A percentile compares a stretch with the other conserved stretches of the same genome.
Evolutionary conservation across 2,329 filamentous ascomycete genomes (phyloP).

Genomic region (Aspergillus sp.): DNA sequence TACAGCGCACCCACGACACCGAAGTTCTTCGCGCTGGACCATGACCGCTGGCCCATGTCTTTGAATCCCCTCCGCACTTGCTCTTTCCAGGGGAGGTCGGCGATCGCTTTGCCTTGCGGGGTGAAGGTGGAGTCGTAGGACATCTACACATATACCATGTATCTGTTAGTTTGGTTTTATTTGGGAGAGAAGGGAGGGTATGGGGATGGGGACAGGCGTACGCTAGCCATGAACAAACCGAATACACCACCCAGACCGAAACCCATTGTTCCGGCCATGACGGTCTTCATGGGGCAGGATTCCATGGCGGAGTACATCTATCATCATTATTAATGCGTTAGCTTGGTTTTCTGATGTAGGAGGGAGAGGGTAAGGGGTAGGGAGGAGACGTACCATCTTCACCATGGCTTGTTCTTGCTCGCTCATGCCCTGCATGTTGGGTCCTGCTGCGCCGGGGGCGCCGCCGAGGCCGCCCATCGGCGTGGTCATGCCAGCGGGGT

Average conservation of each 20-base stretch:
- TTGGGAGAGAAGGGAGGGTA: no score
- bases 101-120: conserved; percentile 55
- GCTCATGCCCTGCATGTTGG: conserved; percentile 42
- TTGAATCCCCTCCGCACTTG: conserved; percentile 85
- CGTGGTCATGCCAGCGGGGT: conserved; percentile 37
- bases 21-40: conserved; percentile 88
- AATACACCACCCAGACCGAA: conserved; percentile 93
- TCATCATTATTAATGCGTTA: not conserved
- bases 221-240: conserved; percentile 96
- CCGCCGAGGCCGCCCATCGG: conserved; percentile 33
- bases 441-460: conserved; percentile 24
- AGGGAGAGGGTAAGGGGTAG: not conserved
- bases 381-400: conserved; percentile 40
- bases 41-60: conserved; percentile 88
- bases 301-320: conserved; percentile 87
- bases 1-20: conserved; percentile 90
- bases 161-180: no score
- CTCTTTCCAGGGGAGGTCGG: conserved; percentile 74
- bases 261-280: conserved; percentile 87
- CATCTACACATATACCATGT: conserved; percentile 64
- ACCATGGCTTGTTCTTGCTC: conserved; percentile 53
- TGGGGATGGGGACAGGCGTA: conserved; percentile 52
- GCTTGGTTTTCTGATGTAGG: not conserved
- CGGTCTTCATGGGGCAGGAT: conserved; percentile 85
- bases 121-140: conserved; percentile 92